A percentile compares a stretch with the other conserved stretches of the same genome.
phyloP scores from a whole-genome alignment of 805 yeast species.

The Candida coquimbonensis region DNA sequence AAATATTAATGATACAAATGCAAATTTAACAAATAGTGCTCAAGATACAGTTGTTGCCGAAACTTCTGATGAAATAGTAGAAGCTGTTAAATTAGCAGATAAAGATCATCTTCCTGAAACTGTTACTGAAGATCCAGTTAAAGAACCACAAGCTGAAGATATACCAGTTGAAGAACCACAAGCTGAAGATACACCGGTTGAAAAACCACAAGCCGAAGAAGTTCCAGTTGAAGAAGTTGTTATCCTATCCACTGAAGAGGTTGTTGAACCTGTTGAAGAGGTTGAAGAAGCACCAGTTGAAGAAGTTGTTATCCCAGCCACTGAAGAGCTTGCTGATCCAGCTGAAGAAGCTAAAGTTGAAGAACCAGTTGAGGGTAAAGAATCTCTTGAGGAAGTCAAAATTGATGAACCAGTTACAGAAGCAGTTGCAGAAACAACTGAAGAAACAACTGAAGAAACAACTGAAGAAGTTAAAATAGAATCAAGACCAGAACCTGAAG shows the following conservation, averaged over 20 bases:
- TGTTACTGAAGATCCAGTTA: not conserved
- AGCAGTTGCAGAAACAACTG: conserved; percentile 2
- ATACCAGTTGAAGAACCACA: not conserved
- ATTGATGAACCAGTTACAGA: not conserved
- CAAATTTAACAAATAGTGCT: conserved; percentile 5
- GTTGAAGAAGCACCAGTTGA: conserved; percentile 1
- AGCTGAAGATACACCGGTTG: conserved; percentile 1
- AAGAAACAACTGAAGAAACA: conserved; percentile 9
- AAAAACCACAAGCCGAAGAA: not conserved
- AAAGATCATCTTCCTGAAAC: not conserved
- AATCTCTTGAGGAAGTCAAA: not conserved
- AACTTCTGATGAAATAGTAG: not conserved
- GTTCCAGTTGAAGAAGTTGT: not conserved
- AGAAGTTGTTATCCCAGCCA: not conserved
- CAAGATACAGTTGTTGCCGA: not conserved
- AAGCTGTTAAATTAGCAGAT: not conserved
- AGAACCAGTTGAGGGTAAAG: conserved; percentile 3
- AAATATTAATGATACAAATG: conserved; percentile 3
- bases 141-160: conserved; percentile 1
- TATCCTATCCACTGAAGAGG: not conserved
- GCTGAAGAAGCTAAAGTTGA: conserved; percentile 1
- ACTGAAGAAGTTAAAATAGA: conserved; percentile 2
- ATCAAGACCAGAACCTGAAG: conserved; percentile 9
- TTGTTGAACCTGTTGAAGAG: conserved; percentile 4
- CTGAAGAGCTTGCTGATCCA: not conserved